Evolutionary conservation across 345 rosid species (phyloP), one percentile per base, ranked within the genome.

Genomic region (Eucalyptus sp.): DNA sequence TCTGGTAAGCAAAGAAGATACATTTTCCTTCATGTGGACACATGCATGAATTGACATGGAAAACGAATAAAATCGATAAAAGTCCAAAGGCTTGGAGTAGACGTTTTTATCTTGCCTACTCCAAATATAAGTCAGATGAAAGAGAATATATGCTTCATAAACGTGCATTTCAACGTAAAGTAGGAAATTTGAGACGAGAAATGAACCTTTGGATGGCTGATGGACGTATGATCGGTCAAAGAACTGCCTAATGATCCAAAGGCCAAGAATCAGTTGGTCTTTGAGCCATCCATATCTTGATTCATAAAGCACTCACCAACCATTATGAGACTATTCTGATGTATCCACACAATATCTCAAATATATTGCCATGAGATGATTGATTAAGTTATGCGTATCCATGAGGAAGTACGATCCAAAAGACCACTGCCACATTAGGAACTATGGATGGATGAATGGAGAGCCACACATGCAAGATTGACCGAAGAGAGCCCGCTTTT

Each of bases 401-500:
- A 37, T 37, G 22, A 37, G 15, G 7, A 33, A 33, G 80, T 68
- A 71, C 25, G 7, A 71, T 33, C 81, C 46, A 10, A 76, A 76
- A 76, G 84, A 76, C 84, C 84, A 11, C 48, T 20, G 48, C 84
- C 48, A 37, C 8, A 20, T 37, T 4, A 6, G 27, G 48, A 76
- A 37, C 14, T 20, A 37, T 18, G 7, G 46, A 37, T 33, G 7
- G 44, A 71, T 11, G 83, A 22, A 76, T 4, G 15, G 27, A 48
- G 27, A 76, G 15, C 15, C 0, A 11, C 29, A 41, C 8, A 41
- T 5, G 2, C 8, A 12, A 76, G 29, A 41, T 41, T 7, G 41
- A 41, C 15, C 0, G 2, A 76, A 24, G 8, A 41, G 9, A 41
- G 2, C 83, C 13, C 3, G 1, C 13, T 25, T 20, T 2, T 20